These are phyloP conservation scores for Candida wancherniae DNA, from an alignment of 805 yeast species.

Conservation along the genomic window DNA sequence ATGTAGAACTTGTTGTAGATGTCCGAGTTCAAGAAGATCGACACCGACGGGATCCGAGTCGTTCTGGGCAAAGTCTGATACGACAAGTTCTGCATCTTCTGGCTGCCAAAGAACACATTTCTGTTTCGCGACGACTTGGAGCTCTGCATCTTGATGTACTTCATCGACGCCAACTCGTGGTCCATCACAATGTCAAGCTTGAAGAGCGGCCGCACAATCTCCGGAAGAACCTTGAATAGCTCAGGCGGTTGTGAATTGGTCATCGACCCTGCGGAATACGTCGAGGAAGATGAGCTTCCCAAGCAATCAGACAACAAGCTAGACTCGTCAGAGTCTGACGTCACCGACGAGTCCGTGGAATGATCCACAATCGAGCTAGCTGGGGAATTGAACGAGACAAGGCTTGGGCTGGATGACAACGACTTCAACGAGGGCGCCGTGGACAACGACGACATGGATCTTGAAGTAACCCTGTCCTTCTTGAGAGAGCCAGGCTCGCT, in stretches of 20 bases:
- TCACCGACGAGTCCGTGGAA: slow-evolving; percentile 26
- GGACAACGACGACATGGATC: slow-evolving; percentile 32
- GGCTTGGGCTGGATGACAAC: slow-evolving; percentile 35
- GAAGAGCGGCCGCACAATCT: slow-evolving; percentile 40
- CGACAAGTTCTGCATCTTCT: slow-evolving; percentile 1
- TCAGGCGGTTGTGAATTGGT: slow-evolving; percentile 37
- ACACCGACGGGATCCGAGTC: slow-evolving; percentile 13
- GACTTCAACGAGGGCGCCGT: slow-evolving; percentile 28
- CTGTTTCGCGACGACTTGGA: slow-evolving; percentile 6
- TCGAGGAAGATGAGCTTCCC: slow-evolving; percentile 13
- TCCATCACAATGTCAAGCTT: slow-evolving; percentile 44
- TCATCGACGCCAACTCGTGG: slow-evolving; percentile 35
- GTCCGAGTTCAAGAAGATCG: slow-evolving; percentile 23
- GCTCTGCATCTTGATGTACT: slow-evolving; percentile 13
- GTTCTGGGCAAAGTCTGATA: slow-evolving; percentile 12
- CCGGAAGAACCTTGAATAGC: slow-evolving; percentile 40
- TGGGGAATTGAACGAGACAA: slow-evolving; percentile 33
- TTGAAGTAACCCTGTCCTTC: slow-evolving; percentile 23
- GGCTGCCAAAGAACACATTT: slow-evolving; percentile 8
- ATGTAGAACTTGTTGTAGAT: slow-evolving; percentile 24
- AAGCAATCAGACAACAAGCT: slow-evolving; percentile 15
- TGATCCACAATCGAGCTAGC: slow-evolving; percentile 34
- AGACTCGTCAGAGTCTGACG: slow-evolving; percentile 28
- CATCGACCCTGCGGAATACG: slow-evolving; percentile 6
- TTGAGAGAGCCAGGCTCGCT: slow-evolving; percentile 2